Evolutionary conservation across 2,329 filamentous ascomycete genomes (phyloP).

Genomic region (Trichoderma harzianum): DNA sequence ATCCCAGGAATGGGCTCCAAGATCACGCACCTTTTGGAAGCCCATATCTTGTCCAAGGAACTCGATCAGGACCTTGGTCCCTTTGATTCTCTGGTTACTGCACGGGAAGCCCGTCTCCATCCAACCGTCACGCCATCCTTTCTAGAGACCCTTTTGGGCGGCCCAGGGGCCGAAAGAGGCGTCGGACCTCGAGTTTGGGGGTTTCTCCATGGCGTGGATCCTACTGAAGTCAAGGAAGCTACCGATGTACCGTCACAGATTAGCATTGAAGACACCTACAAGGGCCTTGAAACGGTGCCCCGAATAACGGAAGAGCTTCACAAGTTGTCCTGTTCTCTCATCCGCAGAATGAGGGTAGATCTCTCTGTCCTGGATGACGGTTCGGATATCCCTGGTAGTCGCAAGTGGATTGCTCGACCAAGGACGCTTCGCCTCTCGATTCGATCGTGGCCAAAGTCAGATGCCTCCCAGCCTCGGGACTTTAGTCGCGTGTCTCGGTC

Average conservation of each 20-base stretch:
- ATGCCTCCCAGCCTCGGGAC: conserved; percentile 48
- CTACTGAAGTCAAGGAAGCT: conserved; percentile 67
- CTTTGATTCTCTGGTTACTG: conserved; percentile 52
- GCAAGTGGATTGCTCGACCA: conserved; percentile 73
- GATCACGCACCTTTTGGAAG: conserved; percentile 46
- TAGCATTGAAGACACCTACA: conserved; percentile 91
- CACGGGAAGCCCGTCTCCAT: conserved; percentile 60
- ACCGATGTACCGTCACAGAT: conserved; percentile 78
- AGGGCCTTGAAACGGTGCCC: conserved; percentile 61
- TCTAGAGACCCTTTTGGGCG: conserved; percentile 67
- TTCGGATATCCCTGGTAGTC: conserved; percentile 31
- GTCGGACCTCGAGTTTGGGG: conserved; percentile 72
- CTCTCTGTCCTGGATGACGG: conserved; percentile 54
- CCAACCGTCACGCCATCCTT: conserved; percentile 59
- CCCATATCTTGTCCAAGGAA: conserved; percentile 46
- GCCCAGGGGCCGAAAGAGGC: conserved; percentile 66
- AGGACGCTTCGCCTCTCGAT: conserved; percentile 79
- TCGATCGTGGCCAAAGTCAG: conserved; percentile 49
- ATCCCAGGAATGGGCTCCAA: conserved; percentile 85
- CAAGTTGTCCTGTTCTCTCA: conserved; percentile 65
- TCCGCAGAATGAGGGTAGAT: conserved; percentile 76
- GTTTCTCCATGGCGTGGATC: conserved; percentile 77
- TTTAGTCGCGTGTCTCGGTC: conserved; percentile 75
- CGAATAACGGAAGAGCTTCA: conserved; percentile 66
- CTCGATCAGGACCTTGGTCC: conserved; percentile 33